Evolutionary conservation across 495 filamentous ascomycete species (phyloP).

Genomic region (Pyrenula massariospora): DNA sequence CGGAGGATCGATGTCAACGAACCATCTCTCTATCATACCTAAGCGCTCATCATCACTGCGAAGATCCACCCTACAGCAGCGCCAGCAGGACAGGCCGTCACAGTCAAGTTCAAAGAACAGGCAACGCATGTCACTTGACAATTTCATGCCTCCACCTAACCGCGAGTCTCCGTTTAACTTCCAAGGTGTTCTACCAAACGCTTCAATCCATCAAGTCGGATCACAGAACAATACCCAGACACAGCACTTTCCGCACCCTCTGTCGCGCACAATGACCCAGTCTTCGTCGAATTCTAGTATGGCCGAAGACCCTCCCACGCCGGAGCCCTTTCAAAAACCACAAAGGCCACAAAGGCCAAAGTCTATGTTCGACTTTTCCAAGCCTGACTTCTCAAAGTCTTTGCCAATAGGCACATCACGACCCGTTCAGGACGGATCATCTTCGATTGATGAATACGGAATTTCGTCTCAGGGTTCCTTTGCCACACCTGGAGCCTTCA

Average conservation of each 20-base stretch:
- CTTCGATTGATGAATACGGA: not conserved
- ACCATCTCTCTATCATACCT: constrained; percentile 17
- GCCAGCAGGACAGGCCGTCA: constrained; percentile 47
- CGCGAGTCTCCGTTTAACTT: constrained; percentile 51
- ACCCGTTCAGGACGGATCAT: constrained; percentile 18
- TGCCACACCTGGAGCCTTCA: constrained; percentile 76
- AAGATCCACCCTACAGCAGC: constrained; percentile 78
- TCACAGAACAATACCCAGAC: constrained; percentile 9
- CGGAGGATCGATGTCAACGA: constrained; percentile 1
- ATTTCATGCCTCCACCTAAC: constrained; percentile 46
- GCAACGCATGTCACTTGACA: constrained; percentile 66
- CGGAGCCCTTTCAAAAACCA: constrained; percentile 31
- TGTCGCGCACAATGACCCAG: constrained; percentile 72
- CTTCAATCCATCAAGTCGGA: constrained; percentile 37
- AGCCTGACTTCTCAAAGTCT: constrained; percentile 55
- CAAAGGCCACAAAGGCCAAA: constrained; percentile 37
- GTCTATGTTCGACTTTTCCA: constrained; percentile 33
- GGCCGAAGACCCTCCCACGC: constrained; percentile 60
- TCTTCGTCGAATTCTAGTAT: constrained; percentile 74
- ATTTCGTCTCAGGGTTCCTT: constrained; percentile 40
- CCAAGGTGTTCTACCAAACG: constrained; percentile 37
- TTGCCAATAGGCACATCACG: constrained; percentile 57
- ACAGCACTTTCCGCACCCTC: constrained; percentile 59
- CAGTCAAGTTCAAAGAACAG: constrained; percentile 34
- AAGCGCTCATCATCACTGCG: constrained; percentile 60